Evolutionary conservation across 2,329 filamentous ascomycete genomes (phyloP), one percentile per base, ranked within the genome.

Genomic region (Xylaria sp.): DNA sequence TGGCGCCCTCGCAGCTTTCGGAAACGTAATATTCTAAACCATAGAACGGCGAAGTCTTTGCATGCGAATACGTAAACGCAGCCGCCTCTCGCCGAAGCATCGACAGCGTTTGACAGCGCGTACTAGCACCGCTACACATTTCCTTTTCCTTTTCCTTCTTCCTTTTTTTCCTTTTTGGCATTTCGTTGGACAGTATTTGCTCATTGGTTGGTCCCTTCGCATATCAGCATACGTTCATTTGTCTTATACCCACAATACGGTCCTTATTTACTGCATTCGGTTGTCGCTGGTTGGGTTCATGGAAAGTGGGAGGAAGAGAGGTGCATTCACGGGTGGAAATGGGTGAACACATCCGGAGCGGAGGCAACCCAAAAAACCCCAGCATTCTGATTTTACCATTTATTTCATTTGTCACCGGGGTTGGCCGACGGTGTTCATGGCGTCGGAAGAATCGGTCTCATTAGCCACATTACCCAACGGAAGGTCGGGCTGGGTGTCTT

Each of bases 261-360:
- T 59, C 54, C 34, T 57, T 56, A 53, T 34, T 59, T 56, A 56
- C 56, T 49, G 54, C 48, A 54, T 59, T 41, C 41, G 38, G 38
- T 13, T 34, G 9, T 52, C 22, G 41, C 45, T 49, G 48, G 49
- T 38, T 52, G 39, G 40, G 9, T 34, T 13, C 29, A 34, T 34
- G 29, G 11, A 34, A 34, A 13, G 29, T 7, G 29, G 44, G 40
- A 43, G 39, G 17, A 44, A 22, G 29, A 37, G 29, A 24, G 21
- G 20, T 54, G 54, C 48, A 49, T 57, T 54, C 44, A 47, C n/a
- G 21, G 44, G 43, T 18, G 39, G 17, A 18, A 13, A 50, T 19
- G 19, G 34, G n/a, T 3, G 29, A 13, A 13, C 29, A 34, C 29
- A 34, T 13, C 29, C 3, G 29, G 29, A 34, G 16, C 29, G 4